Evolutionary conservation across 2,329 filamentous ascomycete genomes (phyloP), one percentile per base, ranked within the genome.

Genomic region (Curvularia hawaiiensis): DNA sequence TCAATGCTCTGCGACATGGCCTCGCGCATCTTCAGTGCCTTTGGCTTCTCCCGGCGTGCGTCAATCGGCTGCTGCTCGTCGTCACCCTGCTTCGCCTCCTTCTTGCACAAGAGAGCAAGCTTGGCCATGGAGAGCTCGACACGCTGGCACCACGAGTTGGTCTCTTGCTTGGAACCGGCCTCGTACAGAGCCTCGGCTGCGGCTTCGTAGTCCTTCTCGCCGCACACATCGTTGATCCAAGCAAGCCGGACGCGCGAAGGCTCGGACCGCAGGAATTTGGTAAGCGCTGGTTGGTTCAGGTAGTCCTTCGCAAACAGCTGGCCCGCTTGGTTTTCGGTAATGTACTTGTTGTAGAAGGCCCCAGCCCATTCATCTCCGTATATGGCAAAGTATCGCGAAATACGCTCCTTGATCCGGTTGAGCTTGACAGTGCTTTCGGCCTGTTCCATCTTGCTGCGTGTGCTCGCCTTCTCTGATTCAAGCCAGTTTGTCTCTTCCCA

Each of bases 171-270:
- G 20, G 88, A 79, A 0, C 91, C 92, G 20, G 93, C 82, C 8
- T 85, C 80, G 43, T 90, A 80, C 46, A 99, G 82, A 0, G 88
- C 89, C 41, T 86, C 79, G 5, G 89, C 88, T 11, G 94, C 93
- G 54, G 86, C 84, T 12, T 85, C 81, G 61, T 92, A 92, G 67
- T 97, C 87, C 57, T 87, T 83, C 71, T 95, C 90, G 24, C 85
- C 84, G 59, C 88, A 83, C 8, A 98, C 84, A 72, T 98, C 93
- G 73, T 99, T 96, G 78, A 99, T 96, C 95, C 95, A 99, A 48
- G 89, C 88, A 44, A 99, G 83, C 67, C 91, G 91, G 28, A 89
- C 88, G 60, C 92, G 86, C 60, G 88, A 83, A 0, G 87, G 84
- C 62, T 88, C 85, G 54, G 85, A 88, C 41, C 90, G 86, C 47